Conservation (phyloP, 2,329 filamentous ascomycete species). For the Diaporthe ampelina region DNA sequence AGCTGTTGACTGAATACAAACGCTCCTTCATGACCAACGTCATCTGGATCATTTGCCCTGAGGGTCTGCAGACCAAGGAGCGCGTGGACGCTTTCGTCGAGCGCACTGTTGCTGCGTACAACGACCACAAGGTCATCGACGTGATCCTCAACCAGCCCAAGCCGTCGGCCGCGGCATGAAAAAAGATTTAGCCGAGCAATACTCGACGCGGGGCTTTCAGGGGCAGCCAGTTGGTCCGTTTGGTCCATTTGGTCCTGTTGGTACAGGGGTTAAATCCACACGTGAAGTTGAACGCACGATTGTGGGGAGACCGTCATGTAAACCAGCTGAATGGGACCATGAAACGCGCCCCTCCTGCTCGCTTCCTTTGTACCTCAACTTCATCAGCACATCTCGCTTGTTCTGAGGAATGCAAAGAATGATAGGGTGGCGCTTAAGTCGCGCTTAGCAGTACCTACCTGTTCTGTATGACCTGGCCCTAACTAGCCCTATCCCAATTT, state of each 20-base stretch:
- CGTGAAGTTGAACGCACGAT: neutral
- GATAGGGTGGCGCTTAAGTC: too few species aligned
- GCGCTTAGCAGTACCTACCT: too few species aligned
- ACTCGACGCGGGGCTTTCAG: neutral
- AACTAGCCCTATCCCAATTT: too few species aligned
- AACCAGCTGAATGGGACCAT: too few species aligned
- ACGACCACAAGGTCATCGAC: conserved; percentile 55
- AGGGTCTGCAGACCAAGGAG: conserved; percentile 53
- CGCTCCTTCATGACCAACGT: conserved; percentile 52
- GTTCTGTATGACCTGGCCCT: too few species aligned
- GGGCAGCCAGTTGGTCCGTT: neutral
- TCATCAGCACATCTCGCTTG: too few species aligned
- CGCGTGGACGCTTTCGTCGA: conserved; percentile 51
- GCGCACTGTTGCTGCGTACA: conserved; percentile 52
- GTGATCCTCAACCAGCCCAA: conserved; percentile 35
- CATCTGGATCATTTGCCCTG: conserved; percentile 49
- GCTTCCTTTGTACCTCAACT: too few species aligned
- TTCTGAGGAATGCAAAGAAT: too few species aligned
- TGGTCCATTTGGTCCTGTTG: neutral
- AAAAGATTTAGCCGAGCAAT: neutral
- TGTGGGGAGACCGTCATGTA: neutral
- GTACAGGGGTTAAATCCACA: neutral
- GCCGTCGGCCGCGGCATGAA: neutral
- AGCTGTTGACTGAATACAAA: conserved; percentile 50
- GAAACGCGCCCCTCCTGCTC: too few species aligned